Conservation (phyloP, 208 protist genomes). For the Leishmania guyanensis region DNA sequence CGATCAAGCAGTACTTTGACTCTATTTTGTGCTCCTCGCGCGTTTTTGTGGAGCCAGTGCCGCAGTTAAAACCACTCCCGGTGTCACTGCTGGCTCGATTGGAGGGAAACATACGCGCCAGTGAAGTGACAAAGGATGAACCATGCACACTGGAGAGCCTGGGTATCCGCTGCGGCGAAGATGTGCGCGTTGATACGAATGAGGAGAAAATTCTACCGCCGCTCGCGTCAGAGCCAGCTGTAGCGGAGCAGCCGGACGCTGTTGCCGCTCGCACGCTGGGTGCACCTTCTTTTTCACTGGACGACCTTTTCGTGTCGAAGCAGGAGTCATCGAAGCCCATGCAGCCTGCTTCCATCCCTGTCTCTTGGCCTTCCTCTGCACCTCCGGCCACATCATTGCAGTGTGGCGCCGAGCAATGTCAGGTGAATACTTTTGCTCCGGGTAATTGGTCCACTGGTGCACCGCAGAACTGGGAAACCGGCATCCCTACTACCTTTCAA, state of each 20-base stretch:
- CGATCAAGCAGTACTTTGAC: slow-evolving; percentile 52
- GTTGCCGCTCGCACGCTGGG: background rate
- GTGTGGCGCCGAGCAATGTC: background rate
- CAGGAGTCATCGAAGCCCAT: slow-evolving; percentile 9
- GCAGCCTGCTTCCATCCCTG: background rate
- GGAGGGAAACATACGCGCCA: slow-evolving; percentile 44
- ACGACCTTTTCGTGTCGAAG: slow-evolving; percentile 37
- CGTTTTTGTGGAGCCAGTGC: slow-evolving; percentile 57
- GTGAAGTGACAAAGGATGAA: slow-evolving; percentile 29
- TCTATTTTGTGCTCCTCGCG: slow-evolving; percentile 50
- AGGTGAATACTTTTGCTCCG: slow-evolving; percentile 24
- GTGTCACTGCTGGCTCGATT: slow-evolving; percentile 40
- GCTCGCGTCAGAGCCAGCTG: background rate
- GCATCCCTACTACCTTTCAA: background rate
- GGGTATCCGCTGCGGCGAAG: slow-evolving; percentile 38
- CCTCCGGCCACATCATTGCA: background rate
- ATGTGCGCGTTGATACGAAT: slow-evolving; percentile 4
- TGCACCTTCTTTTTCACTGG: slow-evolving; percentile 35
- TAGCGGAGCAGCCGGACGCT: background rate
- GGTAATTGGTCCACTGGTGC: slow-evolving; percentile 25
- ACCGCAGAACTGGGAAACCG: slow-evolving; percentile 25
- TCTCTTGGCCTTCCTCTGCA: background rate
- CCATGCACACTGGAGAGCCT: slow-evolving; percentile 56
- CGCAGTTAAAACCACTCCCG: slow-evolving; percentile 57
- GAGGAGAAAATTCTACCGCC: slow-evolving; percentile 15